Evolutionary conservation across 2,329 filamentous ascomycete genomes (phyloP), one percentile per base, ranked within the genome.

Genomic region (Tolypocladium tundrense): DNA sequence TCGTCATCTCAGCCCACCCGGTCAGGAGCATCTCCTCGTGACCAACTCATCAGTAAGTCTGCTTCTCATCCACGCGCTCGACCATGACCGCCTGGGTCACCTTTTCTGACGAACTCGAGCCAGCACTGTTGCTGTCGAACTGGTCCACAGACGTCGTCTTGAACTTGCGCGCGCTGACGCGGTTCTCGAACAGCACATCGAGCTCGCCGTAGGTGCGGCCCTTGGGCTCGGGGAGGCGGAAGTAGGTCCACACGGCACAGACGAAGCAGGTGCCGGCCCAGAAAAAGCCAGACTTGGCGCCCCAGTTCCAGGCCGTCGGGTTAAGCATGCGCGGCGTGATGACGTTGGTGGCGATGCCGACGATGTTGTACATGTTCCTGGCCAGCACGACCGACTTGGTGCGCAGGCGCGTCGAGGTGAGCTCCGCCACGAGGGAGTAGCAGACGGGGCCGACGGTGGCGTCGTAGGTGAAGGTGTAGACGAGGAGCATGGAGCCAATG

Each of bases 341-440:
- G 53, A 78, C 65, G 62, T 77, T 81, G 63, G 72, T 75, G 31
- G 75, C 60, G 48, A 84, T 78, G 57, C 74, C 74, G 27, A 68
- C 65, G 6, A 81, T 68, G 60, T 83, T 80, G 69, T 81, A 83
- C 24, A 73, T 57, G 61, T 73, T 75, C 53, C 77, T 70, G 1
- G 74, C 76, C 21, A 79, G 65, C 14, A 77, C 76, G 21, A 79
- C 73, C 0, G 76, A 75, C 66, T 78, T 76, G 53, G 73, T 76
- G 52, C 76, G 71, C 24, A 79, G 70, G 43, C 77, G 76, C 4
- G 75, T 77, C 0, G 75, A 77, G 0, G 72, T 71, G 3, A 78
- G 60, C 64, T 79, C 77, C 1, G 77, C 83, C 5, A 96, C 91
- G 40, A 96, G 80, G 0, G 90, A 93, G 74, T 94, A 96, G 73